A percentile compares a stretch with the other conserved stretches of the same genome.
These are phyloP conservation scores for Skeletonema menzelii DNA, from an alignment of 108 stramenopile species.

Conservation along the genomic window DNA sequence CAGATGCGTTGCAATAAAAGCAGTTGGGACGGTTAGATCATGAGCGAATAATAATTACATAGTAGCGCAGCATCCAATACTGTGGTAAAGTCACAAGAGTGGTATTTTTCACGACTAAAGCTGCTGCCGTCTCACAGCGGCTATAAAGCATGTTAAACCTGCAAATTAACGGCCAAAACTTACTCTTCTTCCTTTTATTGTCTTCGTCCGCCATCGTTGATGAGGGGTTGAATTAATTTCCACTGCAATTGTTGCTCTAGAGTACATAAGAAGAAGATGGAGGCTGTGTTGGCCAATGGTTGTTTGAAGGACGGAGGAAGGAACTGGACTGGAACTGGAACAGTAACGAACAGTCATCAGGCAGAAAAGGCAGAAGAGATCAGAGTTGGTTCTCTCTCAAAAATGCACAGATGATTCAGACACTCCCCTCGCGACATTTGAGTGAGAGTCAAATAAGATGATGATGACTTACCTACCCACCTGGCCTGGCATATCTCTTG, in stretches of 20 bases:
- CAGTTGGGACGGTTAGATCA: not conserved
- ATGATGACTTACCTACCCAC: no score
- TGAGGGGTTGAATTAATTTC: not conserved
- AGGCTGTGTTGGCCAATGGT: no score
- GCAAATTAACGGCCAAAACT: not conserved
- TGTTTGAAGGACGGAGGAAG: no score
- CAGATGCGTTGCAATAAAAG: not conserved
- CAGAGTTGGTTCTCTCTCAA: no score
- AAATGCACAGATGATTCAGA: no score
- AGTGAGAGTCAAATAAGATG: no score
- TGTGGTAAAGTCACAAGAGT: not conserved
- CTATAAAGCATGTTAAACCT: not conserved
- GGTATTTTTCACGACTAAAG: not conserved
- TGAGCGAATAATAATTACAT: not conserved
- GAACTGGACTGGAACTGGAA: no score
- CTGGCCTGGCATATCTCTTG: no score
- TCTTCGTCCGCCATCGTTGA: slow-evolving; percentile 17
- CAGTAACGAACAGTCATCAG: no score
- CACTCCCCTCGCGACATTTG: no score
- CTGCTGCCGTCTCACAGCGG: not conserved
- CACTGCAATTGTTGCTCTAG: not conserved
- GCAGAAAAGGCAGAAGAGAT: no score
- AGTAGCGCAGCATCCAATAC: not conserved
- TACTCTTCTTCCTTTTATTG: slow-evolving; percentile 16
- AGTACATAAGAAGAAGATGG: no score